phyloP scores from a whole-genome alignment of 2,329 filamentous ascomycete genomes.

The Ceratocystis destructans region DNA sequence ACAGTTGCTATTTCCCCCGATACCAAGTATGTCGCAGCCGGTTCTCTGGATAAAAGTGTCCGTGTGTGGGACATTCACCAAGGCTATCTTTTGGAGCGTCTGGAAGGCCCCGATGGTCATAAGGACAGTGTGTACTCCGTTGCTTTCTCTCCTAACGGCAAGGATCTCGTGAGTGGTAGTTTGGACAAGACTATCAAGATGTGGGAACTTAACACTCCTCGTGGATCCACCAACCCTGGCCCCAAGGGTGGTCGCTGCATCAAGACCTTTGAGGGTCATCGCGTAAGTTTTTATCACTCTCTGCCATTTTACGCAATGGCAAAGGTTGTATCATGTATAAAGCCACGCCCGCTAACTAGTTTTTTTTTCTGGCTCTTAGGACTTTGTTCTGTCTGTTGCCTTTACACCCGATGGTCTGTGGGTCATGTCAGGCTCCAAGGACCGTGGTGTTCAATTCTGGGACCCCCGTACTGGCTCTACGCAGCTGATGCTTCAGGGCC shows the following conservation, averaged over 20 bases:
- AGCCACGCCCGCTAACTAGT: no score
- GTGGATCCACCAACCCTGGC: slow-evolving; percentile 50
- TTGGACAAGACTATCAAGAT: slow-evolving; percentile 98
- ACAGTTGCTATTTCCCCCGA: slow-evolving; percentile 96
- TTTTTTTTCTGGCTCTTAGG: slow-evolving; percentile 34
- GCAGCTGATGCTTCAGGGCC: slow-evolving; percentile 95
- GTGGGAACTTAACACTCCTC: slow-evolving; percentile 77
- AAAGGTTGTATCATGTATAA: no score
- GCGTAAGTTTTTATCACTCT: slow-evolving; percentile 39
- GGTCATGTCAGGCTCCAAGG: slow-evolving; percentile 96
- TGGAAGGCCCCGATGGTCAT: slow-evolving; percentile 87
- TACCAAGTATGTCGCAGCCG: slow-evolving; percentile 84
- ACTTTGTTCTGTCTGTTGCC: slow-evolving; percentile 92
- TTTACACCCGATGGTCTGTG: slow-evolving; percentile 86
- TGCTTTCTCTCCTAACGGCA: slow-evolving; percentile 85
- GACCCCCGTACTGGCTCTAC: slow-evolving; percentile 85
- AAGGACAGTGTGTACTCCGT: slow-evolving; percentile 96
- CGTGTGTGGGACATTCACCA: slow-evolving; percentile 87
- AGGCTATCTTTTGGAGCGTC: slow-evolving; percentile 75
- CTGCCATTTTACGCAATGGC: no score
- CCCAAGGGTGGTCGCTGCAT: slow-evolving; percentile 85
- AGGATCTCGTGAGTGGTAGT: slow-evolving; percentile 85
- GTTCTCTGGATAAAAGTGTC: slow-evolving; percentile 93
- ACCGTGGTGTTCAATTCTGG: slow-evolving; percentile 97
- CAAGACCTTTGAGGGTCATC: slow-evolving; percentile 93